Evolutionary conservation across 768 basidiomycete species (phyloP).

Genomic region (Russula compacta): DNA sequence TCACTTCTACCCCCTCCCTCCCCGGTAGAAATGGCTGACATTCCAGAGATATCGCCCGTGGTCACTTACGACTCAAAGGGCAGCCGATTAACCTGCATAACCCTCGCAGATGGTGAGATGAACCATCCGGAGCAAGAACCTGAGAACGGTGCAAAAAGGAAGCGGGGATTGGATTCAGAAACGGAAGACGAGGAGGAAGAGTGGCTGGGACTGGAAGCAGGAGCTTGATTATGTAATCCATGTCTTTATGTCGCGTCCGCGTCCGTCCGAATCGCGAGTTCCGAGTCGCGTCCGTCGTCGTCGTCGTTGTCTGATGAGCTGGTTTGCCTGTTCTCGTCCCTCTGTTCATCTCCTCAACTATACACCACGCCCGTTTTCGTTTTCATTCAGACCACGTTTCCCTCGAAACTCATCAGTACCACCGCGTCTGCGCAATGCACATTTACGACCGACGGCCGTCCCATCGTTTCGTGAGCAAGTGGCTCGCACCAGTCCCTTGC

Average conservation of each 20-base stretch:
- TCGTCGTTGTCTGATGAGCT: slow-evolving; percentile 12
- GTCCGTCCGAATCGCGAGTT: not conserved
- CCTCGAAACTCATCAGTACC: not conserved
- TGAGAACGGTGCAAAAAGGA: slow-evolving; percentile 23
- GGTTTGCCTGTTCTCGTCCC: not conserved
- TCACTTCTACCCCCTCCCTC: slow-evolving; percentile 31
- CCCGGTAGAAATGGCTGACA: slow-evolving; percentile 19
- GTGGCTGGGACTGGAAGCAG: slow-evolving; percentile 23
- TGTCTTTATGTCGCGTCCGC: not conserved
- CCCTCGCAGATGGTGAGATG: slow-evolving; percentile 42
- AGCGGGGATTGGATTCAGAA: slow-evolving; percentile 32
- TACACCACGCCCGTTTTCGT: slow-evolving; percentile 11
- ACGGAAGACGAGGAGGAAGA: slow-evolving; percentile 26
- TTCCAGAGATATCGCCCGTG: slow-evolving; percentile 41
- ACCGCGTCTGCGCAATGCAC: not conserved
- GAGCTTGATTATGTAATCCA: not conserved
- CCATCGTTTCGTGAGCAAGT: slow-evolving; percentile 32
- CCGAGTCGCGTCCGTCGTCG: not conserved
- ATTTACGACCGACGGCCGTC: not conserved
- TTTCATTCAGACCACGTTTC: slow-evolving; percentile 2
- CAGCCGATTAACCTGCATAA: slow-evolving; percentile 70
- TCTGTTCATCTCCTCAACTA: not conserved
- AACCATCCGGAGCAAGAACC: slow-evolving; percentile 19
- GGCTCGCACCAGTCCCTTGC: slow-evolving; percentile 26
- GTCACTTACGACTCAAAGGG: slow-evolving; percentile 78